These are phyloP conservation scores for Ephemerocybe angulata DNA, from an alignment of 768 basidiomycete species.

Conservation along the genomic window DNA sequence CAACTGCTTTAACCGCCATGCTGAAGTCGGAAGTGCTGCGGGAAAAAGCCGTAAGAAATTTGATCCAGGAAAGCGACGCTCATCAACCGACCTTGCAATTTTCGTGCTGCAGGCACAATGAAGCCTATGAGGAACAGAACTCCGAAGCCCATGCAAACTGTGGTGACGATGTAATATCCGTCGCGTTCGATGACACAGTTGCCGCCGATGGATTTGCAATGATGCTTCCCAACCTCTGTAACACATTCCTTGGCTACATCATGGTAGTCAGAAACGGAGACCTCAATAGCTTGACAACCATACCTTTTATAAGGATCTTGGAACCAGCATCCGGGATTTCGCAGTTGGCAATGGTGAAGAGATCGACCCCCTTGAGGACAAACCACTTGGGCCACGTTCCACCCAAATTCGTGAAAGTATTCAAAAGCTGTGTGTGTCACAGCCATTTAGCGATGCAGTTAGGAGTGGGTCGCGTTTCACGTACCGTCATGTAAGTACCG, in stretches of 20 bases:
- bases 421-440: slow-evolving; percentile 90
- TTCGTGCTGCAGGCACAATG: slow-evolving; percentile 80
- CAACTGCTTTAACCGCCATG: slow-evolving; percentile 65
- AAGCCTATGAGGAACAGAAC: slow-evolving; percentile 66
- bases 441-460: no score
- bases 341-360: slow-evolving; percentile 83
- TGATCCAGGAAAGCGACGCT: slow-evolving; percentile 1
- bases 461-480: no score
- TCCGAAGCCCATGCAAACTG: slow-evolving; percentile 77
- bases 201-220: slow-evolving; percentile 73
- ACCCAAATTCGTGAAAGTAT: slow-evolving; percentile 94
- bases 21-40: slow-evolving; percentile 62
- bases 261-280: slow-evolving; percentile 3
- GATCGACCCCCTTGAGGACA: slow-evolving; percentile 92
- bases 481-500: slow-evolving; percentile 99
- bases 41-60: slow-evolving; percentile 5
- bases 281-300: not conserved
- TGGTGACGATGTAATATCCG: slow-evolving; percentile 87
- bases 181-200: slow-evolving; percentile 81
- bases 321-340: slow-evolving; percentile 56
- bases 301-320: slow-evolving; percentile 55
- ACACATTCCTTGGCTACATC: slow-evolving; percentile 78
- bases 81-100: slow-evolving; percentile 69
- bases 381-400: slow-evolving; percentile 99
- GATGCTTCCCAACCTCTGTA: slow-evolving; percentile 82